Conservation (phyloP, 495 filamentous ascomycete species). For the Xylaria longipes region DNA sequence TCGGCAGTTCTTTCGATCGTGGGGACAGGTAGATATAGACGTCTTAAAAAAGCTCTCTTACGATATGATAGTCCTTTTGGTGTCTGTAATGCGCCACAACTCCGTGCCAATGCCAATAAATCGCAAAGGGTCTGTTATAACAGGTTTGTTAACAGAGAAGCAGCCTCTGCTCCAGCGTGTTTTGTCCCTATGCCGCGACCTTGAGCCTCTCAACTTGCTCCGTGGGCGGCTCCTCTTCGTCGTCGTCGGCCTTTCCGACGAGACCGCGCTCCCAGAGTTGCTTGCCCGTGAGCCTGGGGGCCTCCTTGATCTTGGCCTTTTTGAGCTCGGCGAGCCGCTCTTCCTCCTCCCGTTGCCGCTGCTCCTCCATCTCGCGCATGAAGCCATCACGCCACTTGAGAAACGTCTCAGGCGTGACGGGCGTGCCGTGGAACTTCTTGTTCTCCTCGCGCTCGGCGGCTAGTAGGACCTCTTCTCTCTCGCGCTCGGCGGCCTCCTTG, state of each 20-base stretch:
- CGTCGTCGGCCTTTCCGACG: conserved; percentile 75
- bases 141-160: not conserved
- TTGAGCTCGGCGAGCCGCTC: conserved; percentile 77
- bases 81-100: conserved; percentile 36
- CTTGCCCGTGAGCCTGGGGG: conserved; percentile 71
- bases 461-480: conserved; percentile 67
- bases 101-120: conserved; percentile 34
- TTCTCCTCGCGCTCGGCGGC: conserved; percentile 91
- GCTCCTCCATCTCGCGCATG: conserved; percentile 76
- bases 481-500: conserved; percentile 62
- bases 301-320: conserved; percentile 73
- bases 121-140: conserved; percentile 5
- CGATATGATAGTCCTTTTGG: conserved; percentile 21
- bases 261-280: conserved; percentile 87
- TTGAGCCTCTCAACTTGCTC: conserved; percentile 73
- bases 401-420: conserved; percentile 85
- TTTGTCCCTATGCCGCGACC: conserved; percentile 47
- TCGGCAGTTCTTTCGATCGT: conserved; percentile 18
- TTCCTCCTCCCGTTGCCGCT: conserved; percentile 64
- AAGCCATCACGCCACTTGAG: conserved; percentile 82
- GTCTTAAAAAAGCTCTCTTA: conserved; percentile 18
- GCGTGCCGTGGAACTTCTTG: conserved; percentile 91
- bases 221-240: conserved; percentile 64
- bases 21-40: conserved; percentile 20
- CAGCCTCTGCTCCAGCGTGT: conserved; percentile 7